Percentiles rank a stretch among this genome's conserved stretches.
Evolutionary conservation across 2,329 filamentous ascomycete genomes (phyloP).

Genomic region (Tolypocladium tundrense): DNA sequence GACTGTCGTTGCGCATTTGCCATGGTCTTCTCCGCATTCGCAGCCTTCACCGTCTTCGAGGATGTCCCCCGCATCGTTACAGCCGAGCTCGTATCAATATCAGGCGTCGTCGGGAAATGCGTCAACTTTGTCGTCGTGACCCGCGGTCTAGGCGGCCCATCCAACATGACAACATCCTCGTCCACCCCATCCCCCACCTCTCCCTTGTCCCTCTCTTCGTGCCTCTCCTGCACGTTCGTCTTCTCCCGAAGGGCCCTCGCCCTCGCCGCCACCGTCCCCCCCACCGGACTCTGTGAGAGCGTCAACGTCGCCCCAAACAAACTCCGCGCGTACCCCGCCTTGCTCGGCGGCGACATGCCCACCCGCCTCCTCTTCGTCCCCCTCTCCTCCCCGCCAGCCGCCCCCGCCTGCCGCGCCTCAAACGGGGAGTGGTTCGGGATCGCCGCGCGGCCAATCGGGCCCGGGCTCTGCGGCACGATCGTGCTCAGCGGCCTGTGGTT

Average conservation of each 20-base stretch:
- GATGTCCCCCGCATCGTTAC: no score
- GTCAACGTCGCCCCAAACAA: conserved; percentile 24
- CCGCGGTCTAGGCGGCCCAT: not conserved
- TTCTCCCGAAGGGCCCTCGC: conserved; percentile 10
- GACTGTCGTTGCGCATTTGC: not conserved
- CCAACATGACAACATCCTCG: conserved; percentile 6
- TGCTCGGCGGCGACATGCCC: conserved; percentile 20
- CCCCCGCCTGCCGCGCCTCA: conserved; percentile 16
- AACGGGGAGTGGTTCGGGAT: conserved; percentile 23
- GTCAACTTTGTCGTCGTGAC: not conserved
- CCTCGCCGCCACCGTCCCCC: conserved; percentile 6
- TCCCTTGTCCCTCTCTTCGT: not conserved
- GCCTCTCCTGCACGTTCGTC: conserved; percentile 6
- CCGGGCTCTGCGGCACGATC: conserved; percentile 17
- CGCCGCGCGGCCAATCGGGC: conserved; percentile 20
- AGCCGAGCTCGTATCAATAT: no score
- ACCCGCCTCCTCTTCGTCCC: conserved; percentile 17
- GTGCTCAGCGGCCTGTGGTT: conserved; percentile 33
- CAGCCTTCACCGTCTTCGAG: not conserved
- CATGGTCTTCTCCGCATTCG: not conserved
- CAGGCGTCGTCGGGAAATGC: not conserved
- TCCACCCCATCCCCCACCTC: not conserved
- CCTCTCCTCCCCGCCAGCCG: conserved; percentile 4
- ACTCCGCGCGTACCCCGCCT: conserved; percentile 20
- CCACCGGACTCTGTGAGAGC: conserved; percentile 13